Evolutionary conservation across 78 protist species (phyloP), one percentile per base, ranked within the genome.

Genomic region (Polysphondylium violaceum): DNA sequence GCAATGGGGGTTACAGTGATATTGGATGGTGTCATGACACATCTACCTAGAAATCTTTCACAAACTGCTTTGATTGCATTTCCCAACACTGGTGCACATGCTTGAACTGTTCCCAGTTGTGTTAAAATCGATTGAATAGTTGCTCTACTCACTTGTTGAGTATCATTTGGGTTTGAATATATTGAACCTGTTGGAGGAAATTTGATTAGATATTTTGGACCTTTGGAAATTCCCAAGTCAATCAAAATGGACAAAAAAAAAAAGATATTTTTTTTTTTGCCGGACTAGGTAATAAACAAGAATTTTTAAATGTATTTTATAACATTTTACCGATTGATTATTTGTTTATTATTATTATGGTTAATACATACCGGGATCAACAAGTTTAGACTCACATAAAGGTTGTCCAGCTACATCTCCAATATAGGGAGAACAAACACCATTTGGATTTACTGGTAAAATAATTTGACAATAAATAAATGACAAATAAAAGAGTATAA

Each of bases 361-460:
- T 19, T 56, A 56, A 56, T 56, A 56, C 21, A 19, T 56, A 56
- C 61, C 14, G 11, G 7, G 61, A 56, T 56, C 21, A 19, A 6
- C 21, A 19, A 69, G 27, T 69, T 69, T 69, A 16, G 25, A 53
- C 12, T n/a, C 27, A 27, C 76, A 69, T 12, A 69, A 25, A 27
- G 35, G 14, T 43, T 43, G 76, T 25, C 36, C 59, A 69, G 27
- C 36, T 43, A 58, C 43, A 69, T 69, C 76, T 9, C 76, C 76
- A 25, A 69, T 69, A 69, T 69, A 69, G n/a, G 9, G n/a, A 38
- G 73, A 36, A 38, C 73, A 65, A 7, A 31, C n/a, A n/a, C 55
- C 73, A 36, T 40, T 36, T n/a, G 73, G 73, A n/a, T 65, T 38
- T 9, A 65, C 50, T 38, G n/a, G n/a, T n/a, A n/a, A n/a, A n/a